A percentile compares a stretch with the other conserved stretches of the same genome.
Conservation (phyloP, 2,329 filamentous ascomycete genomes). For the Nectriaceae sp. region DNA sequence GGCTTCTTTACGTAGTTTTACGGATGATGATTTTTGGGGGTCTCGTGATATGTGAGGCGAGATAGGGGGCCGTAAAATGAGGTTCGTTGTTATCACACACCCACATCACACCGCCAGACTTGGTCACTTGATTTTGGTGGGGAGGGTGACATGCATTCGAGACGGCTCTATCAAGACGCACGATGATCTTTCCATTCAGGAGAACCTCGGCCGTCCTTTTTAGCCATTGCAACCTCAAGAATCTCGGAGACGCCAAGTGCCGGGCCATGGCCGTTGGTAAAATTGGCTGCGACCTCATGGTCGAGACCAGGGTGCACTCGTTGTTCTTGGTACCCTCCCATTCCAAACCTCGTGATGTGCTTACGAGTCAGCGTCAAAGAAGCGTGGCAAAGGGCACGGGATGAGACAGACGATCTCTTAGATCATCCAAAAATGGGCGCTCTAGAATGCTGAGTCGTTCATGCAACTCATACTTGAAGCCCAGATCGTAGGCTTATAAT, state of each 20-base stretch:
- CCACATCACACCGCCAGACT: not conserved
- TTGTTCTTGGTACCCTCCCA: constrained; percentile 1
- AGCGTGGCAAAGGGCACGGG: not conserved
- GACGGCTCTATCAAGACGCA: too few species aligned
- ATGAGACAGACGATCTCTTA: too few species aligned
- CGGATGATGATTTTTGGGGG: too few species aligned
- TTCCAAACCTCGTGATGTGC: constrained; percentile 7
- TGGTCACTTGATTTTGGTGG: not conserved
- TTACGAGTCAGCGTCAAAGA: constrained; percentile 12
- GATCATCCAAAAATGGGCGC: too few species aligned
- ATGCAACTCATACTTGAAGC: constrained; percentile 12
- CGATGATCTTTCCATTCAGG: too few species aligned
- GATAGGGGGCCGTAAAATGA: not conserved
- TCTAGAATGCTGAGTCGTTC: not conserved
- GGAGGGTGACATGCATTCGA: too few species aligned
- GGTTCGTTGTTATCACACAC: not conserved
- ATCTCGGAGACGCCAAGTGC: not conserved
- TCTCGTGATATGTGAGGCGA: not conserved
- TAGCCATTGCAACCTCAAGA: not conserved
- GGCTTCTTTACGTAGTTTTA: too few species aligned
- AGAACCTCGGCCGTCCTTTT: not conserved
- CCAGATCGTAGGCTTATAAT: constrained; percentile 11
- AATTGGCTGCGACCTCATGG: constrained; percentile 1
- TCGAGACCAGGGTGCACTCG: not conserved
- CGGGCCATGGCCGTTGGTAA: not conserved